phyloP scores from a whole-genome alignment of 2,329 filamentous ascomycete species.

The Colletotrichum musicola region DNA sequence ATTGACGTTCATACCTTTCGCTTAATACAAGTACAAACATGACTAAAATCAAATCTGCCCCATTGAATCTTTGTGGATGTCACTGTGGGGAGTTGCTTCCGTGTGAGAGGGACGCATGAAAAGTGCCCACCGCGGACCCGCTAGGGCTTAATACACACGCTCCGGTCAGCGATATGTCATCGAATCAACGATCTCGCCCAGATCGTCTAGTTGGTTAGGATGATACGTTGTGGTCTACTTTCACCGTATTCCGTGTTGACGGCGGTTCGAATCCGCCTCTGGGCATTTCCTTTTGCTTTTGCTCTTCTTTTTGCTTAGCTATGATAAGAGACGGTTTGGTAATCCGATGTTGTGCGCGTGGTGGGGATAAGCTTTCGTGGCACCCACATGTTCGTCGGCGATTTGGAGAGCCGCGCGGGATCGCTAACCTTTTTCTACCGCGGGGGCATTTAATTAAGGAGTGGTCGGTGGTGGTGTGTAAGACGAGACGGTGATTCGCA shows the following conservation, averaged over 20 bases:
- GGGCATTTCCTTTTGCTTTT: slow-evolving; percentile 11
- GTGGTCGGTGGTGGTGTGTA: neutral
- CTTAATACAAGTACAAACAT: too few relatives aligned
- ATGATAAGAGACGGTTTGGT: too few relatives aligned
- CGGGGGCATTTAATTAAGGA: too few relatives aligned
- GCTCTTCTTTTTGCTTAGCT: too few relatives aligned
- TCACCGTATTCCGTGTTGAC: slow-evolving; percentile 36
- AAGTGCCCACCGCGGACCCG: slow-evolving; percentile 13
- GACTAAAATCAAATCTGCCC: too few relatives aligned
- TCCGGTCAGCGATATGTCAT: accelerated
- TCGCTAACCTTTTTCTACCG: too few relatives aligned
- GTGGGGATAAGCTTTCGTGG: neutral
- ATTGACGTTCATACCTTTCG: too few relatives aligned
- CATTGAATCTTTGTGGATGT: too few relatives aligned
- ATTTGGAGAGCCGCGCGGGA: neutral
- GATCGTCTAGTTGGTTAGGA: slow-evolving; percentile 40
- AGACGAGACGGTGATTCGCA: neutral
- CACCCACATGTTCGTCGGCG: neutral
- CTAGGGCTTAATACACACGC: slow-evolving; percentile 23
- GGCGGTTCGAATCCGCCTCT: slow-evolving; percentile 40
- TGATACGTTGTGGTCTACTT: slow-evolving; percentile 39
- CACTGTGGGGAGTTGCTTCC: too few relatives aligned
- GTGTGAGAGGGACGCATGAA: too few relatives aligned
- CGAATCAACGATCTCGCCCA: slow-evolving; percentile 21
- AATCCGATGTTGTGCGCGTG: too few relatives aligned